Percentiles rank a stretch among this genome's conserved stretches.
phyloP scores from a whole-genome alignment of 2,329 filamentous ascomycete species.

The Plenodomus tracheiphilus region DNA sequence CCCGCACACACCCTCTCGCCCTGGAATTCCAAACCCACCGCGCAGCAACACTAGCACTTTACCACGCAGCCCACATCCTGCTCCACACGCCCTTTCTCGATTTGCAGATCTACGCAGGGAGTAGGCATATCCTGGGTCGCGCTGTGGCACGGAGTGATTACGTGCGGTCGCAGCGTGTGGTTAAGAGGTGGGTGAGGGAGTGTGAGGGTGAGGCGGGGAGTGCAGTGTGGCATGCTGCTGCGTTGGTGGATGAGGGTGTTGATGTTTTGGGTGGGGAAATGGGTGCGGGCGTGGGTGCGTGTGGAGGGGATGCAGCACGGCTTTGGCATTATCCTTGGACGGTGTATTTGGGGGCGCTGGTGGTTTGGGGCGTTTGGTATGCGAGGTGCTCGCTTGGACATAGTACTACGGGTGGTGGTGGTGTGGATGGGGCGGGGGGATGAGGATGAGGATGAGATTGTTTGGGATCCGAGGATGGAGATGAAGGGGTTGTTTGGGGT shows the following conservation, averaged over 20 bases:
- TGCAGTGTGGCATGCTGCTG: slow-evolving; percentile 59
- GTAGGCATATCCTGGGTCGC: slow-evolving; percentile 61
- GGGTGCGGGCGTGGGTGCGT: no score
- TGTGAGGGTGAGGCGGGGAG: slow-evolving; percentile 43
- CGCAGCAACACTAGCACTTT: slow-evolving; percentile 58
- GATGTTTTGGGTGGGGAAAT: slow-evolving; percentile 47
- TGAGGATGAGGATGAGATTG: slow-evolving; percentile 55
- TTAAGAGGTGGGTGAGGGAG: slow-evolving; percentile 56
- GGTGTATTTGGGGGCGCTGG: slow-evolving; percentile 62
- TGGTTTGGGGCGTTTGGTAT: slow-evolving; percentile 62
- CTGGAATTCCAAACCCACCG: slow-evolving; percentile 53
- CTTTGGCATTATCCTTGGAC: slow-evolving; percentile 67
- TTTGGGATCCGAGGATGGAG: slow-evolving; percentile 55
- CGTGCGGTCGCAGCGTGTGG: slow-evolving; percentile 53
- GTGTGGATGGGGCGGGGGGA: slow-evolving; percentile 18
- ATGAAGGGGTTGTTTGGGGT: slow-evolving; percentile 51
- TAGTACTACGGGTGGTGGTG: background rate
- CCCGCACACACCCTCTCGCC: slow-evolving; percentile 35
- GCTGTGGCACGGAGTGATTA: slow-evolving; percentile 57
- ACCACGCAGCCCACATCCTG: slow-evolving; percentile 61
- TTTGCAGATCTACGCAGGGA: slow-evolving; percentile 64
- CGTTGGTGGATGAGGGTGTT: slow-evolving; percentile 56
- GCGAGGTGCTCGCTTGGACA: slow-evolving; percentile 25
- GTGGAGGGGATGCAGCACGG: slow-evolving; percentile 52
- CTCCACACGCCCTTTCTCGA: slow-evolving; percentile 64